Evolutionary conservation across 2,329 filamentous ascomycete species (phyloP), one percentile per base, ranked within the genome.

Genomic region (Pezicula radicicola): DNA sequence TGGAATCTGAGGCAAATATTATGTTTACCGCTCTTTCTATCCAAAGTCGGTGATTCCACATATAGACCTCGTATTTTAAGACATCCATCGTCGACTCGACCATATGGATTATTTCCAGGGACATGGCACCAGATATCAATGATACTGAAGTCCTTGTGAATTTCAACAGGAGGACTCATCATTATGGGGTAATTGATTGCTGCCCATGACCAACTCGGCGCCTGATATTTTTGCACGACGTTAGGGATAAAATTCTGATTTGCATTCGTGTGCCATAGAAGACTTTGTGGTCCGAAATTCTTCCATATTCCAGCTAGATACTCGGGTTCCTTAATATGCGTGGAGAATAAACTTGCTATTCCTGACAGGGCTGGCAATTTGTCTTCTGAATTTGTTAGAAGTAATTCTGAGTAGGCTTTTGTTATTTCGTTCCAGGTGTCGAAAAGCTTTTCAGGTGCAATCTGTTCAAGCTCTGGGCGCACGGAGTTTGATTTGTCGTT

Each of bases 311-410:
- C 35, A 41, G 44, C 35, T 4, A 37, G 33, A 19, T 51, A 51
- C 19, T 39, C 48, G 2, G 46, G 47, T 33, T 30, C 30, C 30
- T 35, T 19, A 13, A 27, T 25, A 10, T 30, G 8, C 16, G 16
- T 13, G 9, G 43, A 25, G 43, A 55, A 55, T 13, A 46, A n/a
- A 18, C 44, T 47, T 3, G 55, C 55, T 9, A 57, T 13, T 3
- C 55, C 55, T 3, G 36, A 37, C 4, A 57, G 37, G 4, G 53
- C 55, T 39, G 50, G 47, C n/a, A 57, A 27, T 15, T 50, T 46
- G 10, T 57, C 55, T 2, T 37, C 48, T 2, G 49, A 27, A 8
- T 35, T 35, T 9, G 50, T 51, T 6, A 55, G 37, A 13, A 15
- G 35, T 6, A 55, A 41, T 13, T 30, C 46, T 1, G 55, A 55